Evolutionary conservation across 2,329 filamentous ascomycete genomes (phyloP).

Genomic region (Teratosphaeria destructans): DNA sequence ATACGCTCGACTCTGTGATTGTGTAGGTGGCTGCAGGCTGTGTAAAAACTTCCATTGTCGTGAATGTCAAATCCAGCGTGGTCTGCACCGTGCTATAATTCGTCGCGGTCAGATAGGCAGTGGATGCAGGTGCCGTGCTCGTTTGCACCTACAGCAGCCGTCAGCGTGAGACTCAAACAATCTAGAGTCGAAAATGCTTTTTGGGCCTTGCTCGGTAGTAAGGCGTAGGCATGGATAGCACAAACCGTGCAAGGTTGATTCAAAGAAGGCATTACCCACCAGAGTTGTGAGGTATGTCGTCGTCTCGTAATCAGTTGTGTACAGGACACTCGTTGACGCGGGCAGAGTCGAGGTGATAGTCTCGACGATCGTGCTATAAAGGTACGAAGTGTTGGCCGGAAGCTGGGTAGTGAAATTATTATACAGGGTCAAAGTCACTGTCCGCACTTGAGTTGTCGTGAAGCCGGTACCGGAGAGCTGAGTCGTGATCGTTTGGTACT

Average conservation of each 20-base stretch:
- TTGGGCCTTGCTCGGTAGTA: too few species aligned
- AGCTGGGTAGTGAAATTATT: neutral
- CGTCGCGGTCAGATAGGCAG: neutral
- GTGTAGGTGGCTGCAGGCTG: neutral
- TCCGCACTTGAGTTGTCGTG: neutral
- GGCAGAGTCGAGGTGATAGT: neutral
- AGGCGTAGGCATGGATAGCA: too few species aligned
- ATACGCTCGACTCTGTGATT: neutral
- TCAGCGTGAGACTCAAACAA: too few species aligned
- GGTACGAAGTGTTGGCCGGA: neutral
- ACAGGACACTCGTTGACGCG: neutral
- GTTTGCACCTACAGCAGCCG: neutral
- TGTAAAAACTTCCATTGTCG: neutral
- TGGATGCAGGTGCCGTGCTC: neutral
- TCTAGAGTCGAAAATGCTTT: too few species aligned
- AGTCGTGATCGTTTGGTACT: neutral
- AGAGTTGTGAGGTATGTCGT: neutral
- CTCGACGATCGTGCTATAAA: neutral
- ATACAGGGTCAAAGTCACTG: neutral
- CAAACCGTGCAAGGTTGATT: too few species aligned
- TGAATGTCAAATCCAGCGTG: neutral
- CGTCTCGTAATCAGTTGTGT: neutral
- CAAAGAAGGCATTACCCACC: neutral
- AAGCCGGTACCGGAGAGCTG: neutral
- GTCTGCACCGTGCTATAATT: neutral